A percentile compares a stretch with the other conserved stretches of the same genome.
Evolutionary conservation across 108 stramenopile species (phyloP).

Genomic region (Nitzschia sp.): DNA sequence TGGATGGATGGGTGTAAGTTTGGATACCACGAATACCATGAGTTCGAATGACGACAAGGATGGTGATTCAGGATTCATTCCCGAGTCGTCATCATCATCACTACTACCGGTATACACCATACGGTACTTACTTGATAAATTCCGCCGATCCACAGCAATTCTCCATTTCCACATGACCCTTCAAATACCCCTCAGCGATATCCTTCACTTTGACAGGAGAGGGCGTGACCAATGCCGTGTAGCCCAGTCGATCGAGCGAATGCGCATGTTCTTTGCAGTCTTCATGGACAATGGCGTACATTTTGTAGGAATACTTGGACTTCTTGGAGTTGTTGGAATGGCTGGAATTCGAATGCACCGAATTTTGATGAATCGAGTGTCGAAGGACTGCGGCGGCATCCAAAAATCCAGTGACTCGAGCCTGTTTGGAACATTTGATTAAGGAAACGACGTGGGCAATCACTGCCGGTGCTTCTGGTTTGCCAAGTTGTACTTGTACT

Average conservation of each 20-base stretch:
- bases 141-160: slow-evolving; percentile 73
- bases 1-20: background rate
- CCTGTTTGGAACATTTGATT: slow-evolving; percentile 61
- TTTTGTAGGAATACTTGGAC: slow-evolving; percentile 57
- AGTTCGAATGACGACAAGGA: too few relatives aligned
- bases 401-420: slow-evolving; percentile 54
- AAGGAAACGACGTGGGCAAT: slow-evolving; percentile 73
- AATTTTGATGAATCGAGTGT: slow-evolving; percentile 75
- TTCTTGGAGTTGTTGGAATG: too few relatives aligned
- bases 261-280: slow-evolving; percentile 33
- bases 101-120: too few relatives aligned
- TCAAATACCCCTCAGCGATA: slow-evolving; percentile 48
- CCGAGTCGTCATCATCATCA: too few relatives aligned
- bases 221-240: slow-evolving; percentile 45
- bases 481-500: too few relatives aligned
- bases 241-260: slow-evolving; percentile 53
- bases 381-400: slow-evolving; percentile 67
- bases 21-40: too few relatives aligned
- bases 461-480: too few relatives aligned
- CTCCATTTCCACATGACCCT: slow-evolving; percentile 54
- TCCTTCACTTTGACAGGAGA: slow-evolving; percentile 66
- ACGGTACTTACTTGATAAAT: slow-evolving; percentile 42
- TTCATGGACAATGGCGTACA: slow-evolving; percentile 69
- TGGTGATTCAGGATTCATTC: too few relatives aligned
- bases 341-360: slow-evolving; percentile 16